Percentiles rank a stretch among this genome's conserved stretches.
phyloP scores from a whole-genome alignment of 257 asterid species.

The Mitragyna speciosa region DNA sequence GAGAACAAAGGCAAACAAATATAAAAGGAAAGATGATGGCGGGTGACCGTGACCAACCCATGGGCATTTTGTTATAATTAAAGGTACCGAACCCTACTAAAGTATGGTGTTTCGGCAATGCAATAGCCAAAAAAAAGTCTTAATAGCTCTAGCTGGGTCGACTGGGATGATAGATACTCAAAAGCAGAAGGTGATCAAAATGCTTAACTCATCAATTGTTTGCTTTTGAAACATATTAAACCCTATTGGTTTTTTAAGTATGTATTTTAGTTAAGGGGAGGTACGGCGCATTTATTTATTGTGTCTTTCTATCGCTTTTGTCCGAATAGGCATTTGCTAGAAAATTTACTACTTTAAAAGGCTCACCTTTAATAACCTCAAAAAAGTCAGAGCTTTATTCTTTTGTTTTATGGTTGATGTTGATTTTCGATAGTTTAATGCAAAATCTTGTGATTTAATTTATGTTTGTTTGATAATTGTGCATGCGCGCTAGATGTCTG shows the following conservation, averaged over 20 bases:
- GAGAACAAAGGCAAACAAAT: not conserved
- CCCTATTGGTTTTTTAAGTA: not conserved
- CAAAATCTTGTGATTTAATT: too few species aligned
- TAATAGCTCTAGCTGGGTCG: not conserved
- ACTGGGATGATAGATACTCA: not conserved
- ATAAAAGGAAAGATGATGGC: not conserved
- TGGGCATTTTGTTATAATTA: not conserved
- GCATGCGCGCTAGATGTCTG: too few species aligned
- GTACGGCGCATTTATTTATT: not conserved
- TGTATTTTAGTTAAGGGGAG: not conserved
- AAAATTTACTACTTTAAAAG: not conserved
- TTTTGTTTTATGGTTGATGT: not conserved
- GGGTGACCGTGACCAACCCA: not conserved
- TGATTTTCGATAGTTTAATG: too few species aligned
- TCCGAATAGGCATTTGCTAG: not conserved
- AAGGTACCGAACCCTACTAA: not conserved
- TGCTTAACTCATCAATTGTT: not conserved
- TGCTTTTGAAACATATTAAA: not conserved
- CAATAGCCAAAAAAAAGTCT: not conserved
- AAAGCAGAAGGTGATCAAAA: not conserved
- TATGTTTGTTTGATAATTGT: too few species aligned
- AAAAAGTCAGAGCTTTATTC: not conserved
- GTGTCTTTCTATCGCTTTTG: not conserved
- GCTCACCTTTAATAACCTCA: not conserved
- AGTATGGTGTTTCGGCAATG: not conserved